Percentiles rank a stretch among this genome's conserved stretches.
phyloP scores from a whole-genome alignment of 768 basidiomycete genomes.

The Obba rivulosa region DNA sequence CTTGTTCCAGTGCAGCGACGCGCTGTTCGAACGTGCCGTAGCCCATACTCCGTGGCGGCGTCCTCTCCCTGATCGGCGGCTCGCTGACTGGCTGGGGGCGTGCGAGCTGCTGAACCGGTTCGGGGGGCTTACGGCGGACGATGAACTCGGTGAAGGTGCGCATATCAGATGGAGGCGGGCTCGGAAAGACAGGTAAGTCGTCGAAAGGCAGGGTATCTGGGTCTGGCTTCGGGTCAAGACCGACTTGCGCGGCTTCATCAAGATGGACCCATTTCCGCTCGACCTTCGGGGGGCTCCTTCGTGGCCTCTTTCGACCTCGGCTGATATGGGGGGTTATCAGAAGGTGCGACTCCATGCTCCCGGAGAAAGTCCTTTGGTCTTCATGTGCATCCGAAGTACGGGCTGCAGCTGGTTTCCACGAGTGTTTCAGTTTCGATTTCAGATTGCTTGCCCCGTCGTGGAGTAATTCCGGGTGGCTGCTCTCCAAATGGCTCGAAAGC shows the following conservation, averaged over 20 bases:
- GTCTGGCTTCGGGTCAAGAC: conserved; percentile 12
- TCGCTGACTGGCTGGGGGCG: conserved; percentile 11
- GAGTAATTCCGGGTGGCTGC: background rate
- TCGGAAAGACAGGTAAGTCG: conserved; percentile 12
- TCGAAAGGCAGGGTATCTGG: conserved; percentile 18
- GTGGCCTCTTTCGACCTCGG: background rate
- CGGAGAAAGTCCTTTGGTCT: background rate
- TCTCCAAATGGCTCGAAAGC: background rate
- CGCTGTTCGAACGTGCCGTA: conserved; percentile 13
- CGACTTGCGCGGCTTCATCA: conserved; percentile 16
- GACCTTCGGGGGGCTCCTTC: conserved; percentile 2
- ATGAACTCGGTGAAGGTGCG: conserved; percentile 1
- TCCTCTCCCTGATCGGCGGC: conserved; percentile 3
- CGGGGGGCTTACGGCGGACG: conserved; percentile 6
- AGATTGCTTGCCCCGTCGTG: background rate
- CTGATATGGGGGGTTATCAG: background rate
- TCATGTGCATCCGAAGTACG: background rate
- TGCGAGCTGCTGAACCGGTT: conserved; percentile 11
- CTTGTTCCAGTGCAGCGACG: conserved; percentile 12
- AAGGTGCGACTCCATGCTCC: background rate
- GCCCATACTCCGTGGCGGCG: conserved; percentile 13
- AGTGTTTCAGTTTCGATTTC: background rate
- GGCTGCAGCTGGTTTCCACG: background rate
- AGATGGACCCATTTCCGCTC: conserved; percentile 30
- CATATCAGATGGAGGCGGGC: background rate